Evolutionary conservation across 2,329 filamentous ascomycete genomes (phyloP), one percentile per base, ranked within the genome.

Genomic region (Alternaria arborescens): DNA sequence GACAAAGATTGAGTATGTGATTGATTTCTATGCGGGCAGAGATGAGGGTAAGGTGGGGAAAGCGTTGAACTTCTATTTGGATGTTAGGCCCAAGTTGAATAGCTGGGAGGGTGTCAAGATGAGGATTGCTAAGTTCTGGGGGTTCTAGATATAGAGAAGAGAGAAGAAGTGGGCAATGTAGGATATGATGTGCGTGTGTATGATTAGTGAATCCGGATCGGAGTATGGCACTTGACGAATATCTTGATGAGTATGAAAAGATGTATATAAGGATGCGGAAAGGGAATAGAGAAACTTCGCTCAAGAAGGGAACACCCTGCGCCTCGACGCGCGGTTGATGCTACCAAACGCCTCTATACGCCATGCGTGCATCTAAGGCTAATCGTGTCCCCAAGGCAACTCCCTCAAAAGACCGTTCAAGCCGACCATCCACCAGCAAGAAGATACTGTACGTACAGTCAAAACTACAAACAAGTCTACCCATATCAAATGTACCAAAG

Each of bases 11-110:
- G 95, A 98, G 72, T 99, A 99, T 77, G 91, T 99, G 40, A 99
- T 99, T 78, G 95, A 99, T 80, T 99, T 99, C 72, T 99, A 99
- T 76, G 89, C 93, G 5, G 95, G 95, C 0, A 87, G 84, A 69
- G 77, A 83, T 30, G 77, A 79, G 55, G 78, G 74, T 52, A 79
- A 75, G 58, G 77, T 64, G 71, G 67, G 76, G 57, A 81, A 80
- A 58, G 84, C 82, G 44, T 71, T 89, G 67, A 89, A 84, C 67
- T 90, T 90, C 68, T 89, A 87, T 72, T 73, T 90, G 52, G 88
- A 90, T 73, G 88, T 89, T 5, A 80, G 88, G 68, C 88, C 88
- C 7, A 90, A 89, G 79, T 61, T 90, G 75, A 90, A 89, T 74
- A 86, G 78, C 57, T 85, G 82, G 77, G 87, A 89, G 70, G 88